These are phyloP conservation scores for Ustulina deusta DNA, from an alignment of 2,329 filamentous ascomycete species.

Conservation along the genomic window DNA sequence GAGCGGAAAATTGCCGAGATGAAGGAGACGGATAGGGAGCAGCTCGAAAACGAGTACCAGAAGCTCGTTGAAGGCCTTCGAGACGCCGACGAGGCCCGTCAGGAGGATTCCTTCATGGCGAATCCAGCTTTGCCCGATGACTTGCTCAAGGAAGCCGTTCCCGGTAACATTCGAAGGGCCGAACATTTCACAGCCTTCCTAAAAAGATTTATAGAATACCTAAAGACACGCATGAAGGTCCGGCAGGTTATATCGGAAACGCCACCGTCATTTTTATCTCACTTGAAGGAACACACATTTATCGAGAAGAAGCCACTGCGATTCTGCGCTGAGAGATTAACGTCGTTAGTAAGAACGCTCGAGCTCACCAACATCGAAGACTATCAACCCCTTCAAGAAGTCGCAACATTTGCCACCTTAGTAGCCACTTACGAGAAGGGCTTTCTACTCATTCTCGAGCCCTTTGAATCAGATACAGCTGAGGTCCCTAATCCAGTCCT, in stretches of 20 bases:
- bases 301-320: conserved; percentile 95
- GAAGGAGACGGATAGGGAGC: conserved; percentile 94
- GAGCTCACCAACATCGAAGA: conserved; percentile 98
- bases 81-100: conserved; percentile 86
- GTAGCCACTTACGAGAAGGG: conserved; percentile 97
- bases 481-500: conserved; percentile 97
- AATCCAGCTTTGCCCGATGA: conserved; percentile 96
- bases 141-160: conserved; percentile 92
- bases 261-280: conserved; percentile 89
- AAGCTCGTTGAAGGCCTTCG: conserved; percentile 93
- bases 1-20: conserved; percentile 93
- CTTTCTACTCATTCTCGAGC: conserved; percentile 95
- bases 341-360: conserved; percentile 92
- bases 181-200: conserved; percentile 97
- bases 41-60: conserved; percentile 93
- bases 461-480: conserved; percentile 93
- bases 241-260: conserved; percentile 98
- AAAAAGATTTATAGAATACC: conserved; percentile 96
- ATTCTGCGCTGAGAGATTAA: conserved; percentile 94
- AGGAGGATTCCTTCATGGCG: conserved; percentile 97
- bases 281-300: conserved; percentile 95
- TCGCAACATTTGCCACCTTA: conserved; percentile 95
- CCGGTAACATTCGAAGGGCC: conserved; percentile 93
- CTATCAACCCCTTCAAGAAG: conserved; percentile 95
- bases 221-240: conserved; percentile 98